Conservation (phyloP, 2,329 filamentous ascomycete species). For the Monilinia vaccinii-corymbosi region DNA sequence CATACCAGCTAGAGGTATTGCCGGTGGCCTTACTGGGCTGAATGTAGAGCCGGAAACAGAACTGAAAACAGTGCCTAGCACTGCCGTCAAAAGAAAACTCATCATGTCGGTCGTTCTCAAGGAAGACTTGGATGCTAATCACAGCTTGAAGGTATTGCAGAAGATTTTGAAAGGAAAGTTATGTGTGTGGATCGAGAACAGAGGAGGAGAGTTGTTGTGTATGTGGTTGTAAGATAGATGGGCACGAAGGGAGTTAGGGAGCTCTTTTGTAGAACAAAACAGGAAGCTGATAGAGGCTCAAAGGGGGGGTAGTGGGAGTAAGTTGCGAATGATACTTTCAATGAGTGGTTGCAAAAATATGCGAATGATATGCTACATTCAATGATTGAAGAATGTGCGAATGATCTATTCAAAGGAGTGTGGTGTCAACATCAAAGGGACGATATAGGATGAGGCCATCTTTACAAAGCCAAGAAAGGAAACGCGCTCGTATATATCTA, state of each 20-base stretch:
- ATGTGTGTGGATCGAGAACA: background rate
- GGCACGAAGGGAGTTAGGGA: background rate
- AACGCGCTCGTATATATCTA: background rate
- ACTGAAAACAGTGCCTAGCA: conserved; percentile 5
- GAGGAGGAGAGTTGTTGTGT: background rate
- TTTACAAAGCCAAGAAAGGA: background rate
- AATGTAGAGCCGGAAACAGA: conserved; percentile 41
- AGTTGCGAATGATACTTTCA: background rate
- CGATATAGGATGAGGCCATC: background rate
- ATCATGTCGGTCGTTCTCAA: conserved; percentile 11
- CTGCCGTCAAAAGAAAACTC: conserved; percentile 7
- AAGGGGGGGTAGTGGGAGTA: background rate
- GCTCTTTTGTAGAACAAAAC: background rate
- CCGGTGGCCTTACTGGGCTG: conserved; percentile 54
- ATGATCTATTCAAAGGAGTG: background rate
- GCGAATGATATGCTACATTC: background rate
- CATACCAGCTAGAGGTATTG: conserved; percentile 55
- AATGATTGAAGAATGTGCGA: background rate
- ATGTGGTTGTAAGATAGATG: background rate
- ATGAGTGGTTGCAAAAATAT: background rate
- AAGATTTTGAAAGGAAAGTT: background rate
- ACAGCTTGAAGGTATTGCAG: background rate
- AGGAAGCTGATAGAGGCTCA: background rate
- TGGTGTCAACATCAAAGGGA: background rate
- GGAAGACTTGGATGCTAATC: background rate